Percentiles rank a stretch among this genome's conserved stretches.
phyloP scores from a whole-genome alignment of 2,329 filamentous ascomycete genomes.

The Stagonosporopsis cucurbitacearum region DNA sequence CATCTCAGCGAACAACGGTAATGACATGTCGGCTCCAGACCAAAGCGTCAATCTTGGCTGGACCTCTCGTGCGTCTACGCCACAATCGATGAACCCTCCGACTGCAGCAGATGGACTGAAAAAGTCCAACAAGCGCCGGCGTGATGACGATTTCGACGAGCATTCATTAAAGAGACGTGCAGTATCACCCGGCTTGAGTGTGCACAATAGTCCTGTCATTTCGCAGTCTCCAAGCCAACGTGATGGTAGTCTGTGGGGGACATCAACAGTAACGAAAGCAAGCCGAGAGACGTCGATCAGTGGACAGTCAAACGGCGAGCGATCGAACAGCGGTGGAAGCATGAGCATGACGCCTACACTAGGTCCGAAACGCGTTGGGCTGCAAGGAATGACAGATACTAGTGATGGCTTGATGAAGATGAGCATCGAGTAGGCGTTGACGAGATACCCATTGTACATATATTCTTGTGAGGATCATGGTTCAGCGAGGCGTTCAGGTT shows the following conservation, averaged over 20 bases:
- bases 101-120: slow-evolving; percentile 52
- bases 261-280: slow-evolving; percentile 63
- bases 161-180: slow-evolving; percentile 88
- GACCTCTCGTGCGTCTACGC: slow-evolving; percentile 47
- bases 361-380: slow-evolving; percentile 57
- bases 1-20: slow-evolving; percentile 35
- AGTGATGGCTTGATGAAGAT: slow-evolving; percentile 95
- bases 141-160: slow-evolving; percentile 90
- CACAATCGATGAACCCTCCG: slow-evolving; percentile 45
- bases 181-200: slow-evolving; percentile 89
- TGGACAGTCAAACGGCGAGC: slow-evolving; percentile 58
- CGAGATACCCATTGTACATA: slow-evolving; percentile 1
- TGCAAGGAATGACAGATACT: slow-evolving; percentile 96
- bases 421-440: slow-evolving; percentile 76
- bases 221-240: slow-evolving; percentile 80
- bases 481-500: slow-evolving; percentile 39
- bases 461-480: slow-evolving; percentile 4
- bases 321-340: slow-evolving; percentile 57
- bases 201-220: slow-evolving; percentile 86
- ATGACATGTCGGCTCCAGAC: slow-evolving; percentile 26
- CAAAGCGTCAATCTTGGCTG: slow-evolving; percentile 30
- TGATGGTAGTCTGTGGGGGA: slow-evolving; percentile 75
- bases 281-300: slow-evolving; percentile 63
- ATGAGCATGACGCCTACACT: slow-evolving; percentile 51
- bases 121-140: slow-evolving; percentile 70